Evolutionary conservation across 345 rosid species (phyloP), one percentile per base, ranked within the genome.

Genomic region (Raphanus sativus): DNA sequence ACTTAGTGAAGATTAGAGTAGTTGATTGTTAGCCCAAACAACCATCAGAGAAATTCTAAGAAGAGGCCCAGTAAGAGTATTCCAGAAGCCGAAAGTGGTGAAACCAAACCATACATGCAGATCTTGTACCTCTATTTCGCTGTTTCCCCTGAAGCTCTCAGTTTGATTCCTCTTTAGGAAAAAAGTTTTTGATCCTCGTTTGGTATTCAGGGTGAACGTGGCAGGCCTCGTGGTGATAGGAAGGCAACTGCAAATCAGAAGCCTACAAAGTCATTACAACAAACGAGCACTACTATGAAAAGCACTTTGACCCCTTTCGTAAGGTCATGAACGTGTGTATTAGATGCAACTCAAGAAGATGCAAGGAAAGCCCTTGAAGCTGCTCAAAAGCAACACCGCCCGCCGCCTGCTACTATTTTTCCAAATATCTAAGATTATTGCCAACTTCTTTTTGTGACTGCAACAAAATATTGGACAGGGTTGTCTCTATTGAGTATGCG

Each of bases 251-350:
- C 84, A 5, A 86, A 86, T 67, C 84, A 81, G 78, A 87, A 91
- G 85, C 98, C 94, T 9, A 93, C 98, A 0, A 90, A 89, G 79
- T 97, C 15, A 74, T 76, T 38, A 86, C 75, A 48, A 91, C 12
- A 34, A 8, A 29, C 3, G 4, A 29, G 21, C 21, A 21, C 21
- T 21, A 21, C 21, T 21, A 21, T 36, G 42, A 83, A 65, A 84
- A 83, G 56, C 98, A 91, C 78, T 91, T 91, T 81, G 94, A 90
- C 26, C 81, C 90, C 24, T 89, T 86, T 67, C 97, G 97, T 74
- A 84, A 89, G 84, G 87, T 93, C 48, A 70, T 81, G 28, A 81
- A 84, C 69, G 96, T 91, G 15, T 81, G 48, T 40, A 3, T 40
- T 40, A 40, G 48, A 40, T 13, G 48, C 48, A 40, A 40, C 48